Evolutionary conservation across 140 eudicot species (phyloP).

Genomic region (Bidens hawaiensis): DNA sequence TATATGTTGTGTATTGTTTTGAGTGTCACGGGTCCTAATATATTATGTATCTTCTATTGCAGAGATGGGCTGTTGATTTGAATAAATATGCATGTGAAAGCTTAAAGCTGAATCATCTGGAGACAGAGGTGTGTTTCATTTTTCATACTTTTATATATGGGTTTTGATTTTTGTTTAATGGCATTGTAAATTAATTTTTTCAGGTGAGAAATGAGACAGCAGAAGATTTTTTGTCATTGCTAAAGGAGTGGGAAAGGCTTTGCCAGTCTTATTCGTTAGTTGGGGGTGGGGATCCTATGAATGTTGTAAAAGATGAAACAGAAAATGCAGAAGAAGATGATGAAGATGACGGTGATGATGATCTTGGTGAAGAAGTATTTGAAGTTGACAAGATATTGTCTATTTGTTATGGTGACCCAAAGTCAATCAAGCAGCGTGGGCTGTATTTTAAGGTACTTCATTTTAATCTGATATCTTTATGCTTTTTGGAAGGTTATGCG

Average conservation of each 20-base stretch:
- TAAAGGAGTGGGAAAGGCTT: constrained; percentile 54
- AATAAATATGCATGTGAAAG: constrained; percentile 65
- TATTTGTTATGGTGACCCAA: constrained; percentile 75
- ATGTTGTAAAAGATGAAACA: constrained; percentile 7
- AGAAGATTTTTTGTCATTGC: constrained; percentile 47
- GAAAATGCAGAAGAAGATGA: constrained; percentile 33
- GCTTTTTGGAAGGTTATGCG: too few relatives aligned
- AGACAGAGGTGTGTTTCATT: constrained; percentile 52
- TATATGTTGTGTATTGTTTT: not conserved
- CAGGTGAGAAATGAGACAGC: constrained; percentile 79
- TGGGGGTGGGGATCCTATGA: constrained; percentile 14
- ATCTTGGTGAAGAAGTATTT: constrained; percentile 30
- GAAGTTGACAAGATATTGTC: constrained; percentile 57
- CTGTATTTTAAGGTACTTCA: constrained; percentile 68
- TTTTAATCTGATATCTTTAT: not conserved
- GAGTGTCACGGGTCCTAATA: not conserved
- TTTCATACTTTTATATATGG: not conserved
- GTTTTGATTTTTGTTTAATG: not conserved
- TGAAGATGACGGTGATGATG: constrained; percentile 9
- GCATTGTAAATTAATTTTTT: not conserved
- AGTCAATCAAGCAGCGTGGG: constrained; percentile 21
- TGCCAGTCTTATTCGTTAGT: not conserved
- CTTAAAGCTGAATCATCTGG: constrained; percentile 69
- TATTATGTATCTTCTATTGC: not conserved
- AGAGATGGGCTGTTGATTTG: constrained; percentile 91